Percentiles rank a stretch among this genome's conserved stretches.
These are phyloP conservation scores for Fraxinus quadrangulata DNA, from an alignment of 257 asterid species.

Conservation along the genomic window DNA sequence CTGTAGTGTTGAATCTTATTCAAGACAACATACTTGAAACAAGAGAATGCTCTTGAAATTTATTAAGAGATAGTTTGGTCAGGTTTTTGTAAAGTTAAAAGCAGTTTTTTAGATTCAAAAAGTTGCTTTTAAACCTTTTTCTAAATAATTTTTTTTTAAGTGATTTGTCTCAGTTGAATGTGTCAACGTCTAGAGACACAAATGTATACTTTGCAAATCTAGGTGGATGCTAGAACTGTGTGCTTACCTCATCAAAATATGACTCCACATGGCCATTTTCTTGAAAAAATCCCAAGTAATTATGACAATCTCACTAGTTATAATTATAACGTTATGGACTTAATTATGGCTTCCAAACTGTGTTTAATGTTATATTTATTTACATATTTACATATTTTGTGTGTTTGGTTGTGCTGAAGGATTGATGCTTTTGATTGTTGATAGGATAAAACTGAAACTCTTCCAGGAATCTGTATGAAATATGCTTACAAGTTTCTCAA, in stretches of 20 bases:
- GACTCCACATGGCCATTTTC: conserved; percentile 16
- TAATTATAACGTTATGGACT: background rate
- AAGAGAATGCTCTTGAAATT: too few relatives aligned
- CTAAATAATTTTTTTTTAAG: too few relatives aligned
- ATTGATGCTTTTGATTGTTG: conserved; percentile 23
- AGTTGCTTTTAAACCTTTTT: too few relatives aligned
- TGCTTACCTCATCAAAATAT: conserved; percentile 20
- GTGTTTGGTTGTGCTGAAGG: conserved; percentile 25
- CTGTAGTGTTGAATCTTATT: too few relatives aligned
- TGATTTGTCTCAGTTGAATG: too few relatives aligned
- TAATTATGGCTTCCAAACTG: background rate
- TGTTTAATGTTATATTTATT: background rate
- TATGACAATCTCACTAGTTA: background rate
- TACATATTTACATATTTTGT: too few relatives aligned
- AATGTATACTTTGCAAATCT: conserved; percentile 9
- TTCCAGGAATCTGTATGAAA: too few relatives aligned
- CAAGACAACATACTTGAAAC: too few relatives aligned
- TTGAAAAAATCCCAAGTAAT: background rate
- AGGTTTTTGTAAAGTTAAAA: too few relatives aligned
- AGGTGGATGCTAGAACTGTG: background rate
- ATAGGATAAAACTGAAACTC: background rate
- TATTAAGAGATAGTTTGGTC: too few relatives aligned
- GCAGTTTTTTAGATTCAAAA: too few relatives aligned
- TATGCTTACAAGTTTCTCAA: background rate
- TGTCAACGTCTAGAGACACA: background rate